Percentiles rank a stretch among this genome's conserved stretches.
phyloP scores from a whole-genome alignment of 192 early-diverging fungal genomes.

The Coemansia guatemalensis region DNA sequence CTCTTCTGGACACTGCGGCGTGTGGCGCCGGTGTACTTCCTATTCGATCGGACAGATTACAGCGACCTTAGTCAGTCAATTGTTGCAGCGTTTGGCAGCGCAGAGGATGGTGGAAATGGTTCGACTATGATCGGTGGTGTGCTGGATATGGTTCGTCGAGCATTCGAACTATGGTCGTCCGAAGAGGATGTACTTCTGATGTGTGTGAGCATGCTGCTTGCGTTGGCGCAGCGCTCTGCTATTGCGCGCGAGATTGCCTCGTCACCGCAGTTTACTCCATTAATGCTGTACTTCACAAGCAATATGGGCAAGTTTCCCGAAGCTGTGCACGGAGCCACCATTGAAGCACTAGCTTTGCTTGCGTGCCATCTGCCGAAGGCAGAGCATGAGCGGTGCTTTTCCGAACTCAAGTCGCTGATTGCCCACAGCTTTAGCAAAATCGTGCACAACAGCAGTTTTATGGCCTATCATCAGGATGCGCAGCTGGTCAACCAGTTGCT shows the following conservation, averaged over 20 bases:
- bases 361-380: slow-evolving; percentile 33
- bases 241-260: slow-evolving; percentile 35
- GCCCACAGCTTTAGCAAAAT: slow-evolving; percentile 19
- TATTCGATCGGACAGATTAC: slow-evolving; percentile 42
- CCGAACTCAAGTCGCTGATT: slow-evolving; percentile 34
- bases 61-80: slow-evolving; percentile 21
- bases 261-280: slow-evolving; percentile 28
- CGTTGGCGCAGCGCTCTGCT: slow-evolving; percentile 33
- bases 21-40: slow-evolving; percentile 43
- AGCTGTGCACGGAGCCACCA: slow-evolving; percentile 43
- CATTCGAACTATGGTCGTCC: slow-evolving; percentile 44
- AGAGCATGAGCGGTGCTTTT: slow-evolving; percentile 32
- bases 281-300: slow-evolving; percentile 36
- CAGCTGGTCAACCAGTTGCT: slow-evolving; percentile 28
- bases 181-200: slow-evolving; percentile 49
- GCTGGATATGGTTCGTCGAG: slow-evolving; percentile 24
- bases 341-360: slow-evolving; percentile 40
- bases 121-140: slow-evolving; percentile 22
- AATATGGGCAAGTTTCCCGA: slow-evolving; percentile 43
- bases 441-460: slow-evolving; percentile 5
- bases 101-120: slow-evolving; percentile 31
- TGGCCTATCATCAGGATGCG: slow-evolving; percentile 18
- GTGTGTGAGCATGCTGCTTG: slow-evolving; percentile 41
- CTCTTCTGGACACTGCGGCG: slow-evolving; percentile 48
- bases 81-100: slow-evolving; percentile 31